phyloP scores from a whole-genome alignment of 441 rosid genomes.

The Viola pubescens region DNA sequence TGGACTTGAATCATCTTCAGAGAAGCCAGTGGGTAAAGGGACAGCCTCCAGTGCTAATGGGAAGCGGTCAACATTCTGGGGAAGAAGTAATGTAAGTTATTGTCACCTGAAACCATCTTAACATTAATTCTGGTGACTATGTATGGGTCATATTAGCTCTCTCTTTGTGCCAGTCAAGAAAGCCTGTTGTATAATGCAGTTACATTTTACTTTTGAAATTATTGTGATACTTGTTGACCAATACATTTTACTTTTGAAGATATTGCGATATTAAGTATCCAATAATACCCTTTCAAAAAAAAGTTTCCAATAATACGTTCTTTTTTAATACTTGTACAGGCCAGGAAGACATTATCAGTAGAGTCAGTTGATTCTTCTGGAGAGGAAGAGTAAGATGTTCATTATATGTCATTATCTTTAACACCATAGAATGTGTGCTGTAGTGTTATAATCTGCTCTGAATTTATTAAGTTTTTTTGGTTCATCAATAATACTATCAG shows the following conservation, averaged over 20 bases:
- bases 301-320: constrained; percentile 8
- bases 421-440: constrained; percentile 10
- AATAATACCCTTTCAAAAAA: too few relatives aligned
- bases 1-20: constrained; percentile 56
- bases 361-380: constrained; percentile 95
- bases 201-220: too few relatives aligned
- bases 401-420: constrained; percentile 12
- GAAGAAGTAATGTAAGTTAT: constrained; percentile 73
- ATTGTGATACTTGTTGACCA: too few relatives aligned
- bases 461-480: too few relatives aligned
- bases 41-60: constrained; percentile 49
- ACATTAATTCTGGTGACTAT: too few relatives aligned
- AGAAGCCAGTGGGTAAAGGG: constrained; percentile 52
- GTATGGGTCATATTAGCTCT: too few relatives aligned
- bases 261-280: too few relatives aligned
- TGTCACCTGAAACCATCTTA: too few relatives aligned
- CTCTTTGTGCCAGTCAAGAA: too few relatives aligned
- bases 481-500: too few relatives aligned
- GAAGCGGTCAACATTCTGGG: constrained; percentile 82
- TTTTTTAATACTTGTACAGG: constrained; percentile 40
- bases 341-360: constrained; percentile 70
- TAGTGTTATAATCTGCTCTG: constrained; percentile 5
- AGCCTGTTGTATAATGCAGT: too few relatives aligned
- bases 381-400: constrained; percentile 87
- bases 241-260: too few relatives aligned